Percentiles rank a stretch among this genome's conserved stretches.
These are phyloP conservation scores for Graphilbum ipis-grandicollis DNA, from an alignment of 2,329 filamentous ascomycete genomes.

Conservation along the genomic window DNA sequence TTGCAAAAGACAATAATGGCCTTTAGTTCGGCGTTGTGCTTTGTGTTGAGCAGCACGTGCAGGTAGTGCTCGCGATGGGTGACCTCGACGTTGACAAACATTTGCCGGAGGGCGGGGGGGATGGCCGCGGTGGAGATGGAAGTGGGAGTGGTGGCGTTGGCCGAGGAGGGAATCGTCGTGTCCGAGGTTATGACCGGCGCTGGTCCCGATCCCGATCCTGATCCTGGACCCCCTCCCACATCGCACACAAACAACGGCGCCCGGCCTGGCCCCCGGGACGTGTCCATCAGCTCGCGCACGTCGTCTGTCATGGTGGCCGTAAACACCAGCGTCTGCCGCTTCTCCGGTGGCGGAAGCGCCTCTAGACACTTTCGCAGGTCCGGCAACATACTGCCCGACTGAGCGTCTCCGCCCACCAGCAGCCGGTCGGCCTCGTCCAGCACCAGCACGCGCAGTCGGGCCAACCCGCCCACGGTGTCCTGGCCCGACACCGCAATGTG, in stretches of 20 bases:
- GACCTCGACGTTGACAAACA: constrained; percentile 73
- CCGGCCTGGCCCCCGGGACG: constrained; percentile 51
- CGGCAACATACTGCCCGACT: constrained; percentile 75
- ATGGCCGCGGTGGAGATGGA: no score
- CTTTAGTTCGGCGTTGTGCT: constrained; percentile 55
- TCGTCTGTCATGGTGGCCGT: constrained; percentile 91
- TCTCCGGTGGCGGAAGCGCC: constrained; percentile 55
- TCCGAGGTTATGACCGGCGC: no score
- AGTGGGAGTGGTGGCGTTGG: no score
- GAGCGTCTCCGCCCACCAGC: constrained; percentile 33
- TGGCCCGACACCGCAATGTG: constrained; percentile 83
- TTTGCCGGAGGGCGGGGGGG: constrained; percentile 65
- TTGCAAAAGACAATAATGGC: constrained; percentile 96
- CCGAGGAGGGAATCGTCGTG: no score
- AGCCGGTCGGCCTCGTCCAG: constrained; percentile 92
- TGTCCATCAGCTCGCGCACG: constrained; percentile 69
- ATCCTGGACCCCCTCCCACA: constrained; percentile 48
- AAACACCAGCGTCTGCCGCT: constrained; percentile 88
- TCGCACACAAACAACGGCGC: constrained; percentile 79
- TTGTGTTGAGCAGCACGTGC: constrained; percentile 71
- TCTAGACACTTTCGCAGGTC: constrained; percentile 81
- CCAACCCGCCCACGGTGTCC: constrained; percentile 71
- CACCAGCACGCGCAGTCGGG: constrained; percentile 68
- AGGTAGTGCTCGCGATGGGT: constrained; percentile 92
- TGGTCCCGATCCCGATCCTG: constrained; percentile 32